A percentile compares a stretch with the other conserved stretches of the same genome.
Conservation (phyloP, 2,329 filamentous ascomycete species). For the Pseudogymnoascus sp. region DNA sequence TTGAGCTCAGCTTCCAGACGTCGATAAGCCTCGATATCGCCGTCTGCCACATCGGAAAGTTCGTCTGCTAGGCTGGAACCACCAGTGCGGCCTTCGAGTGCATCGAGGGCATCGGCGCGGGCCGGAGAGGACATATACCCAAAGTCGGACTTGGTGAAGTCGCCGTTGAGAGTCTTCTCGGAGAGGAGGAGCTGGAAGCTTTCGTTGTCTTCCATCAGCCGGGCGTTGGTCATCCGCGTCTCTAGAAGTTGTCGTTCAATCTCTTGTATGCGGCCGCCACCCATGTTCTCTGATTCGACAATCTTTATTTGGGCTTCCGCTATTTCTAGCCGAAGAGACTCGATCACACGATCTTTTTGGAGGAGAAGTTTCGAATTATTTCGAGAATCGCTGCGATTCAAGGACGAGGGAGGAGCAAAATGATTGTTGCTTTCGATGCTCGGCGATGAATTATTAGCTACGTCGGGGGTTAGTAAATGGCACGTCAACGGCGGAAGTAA, state of each 20-base stretch:
- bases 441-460: conserved; percentile 49
- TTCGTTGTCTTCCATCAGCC: conserved; percentile 97
- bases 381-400: conserved; percentile 80
- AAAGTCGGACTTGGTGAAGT: conserved; percentile 78
- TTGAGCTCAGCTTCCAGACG: conserved; percentile 73
- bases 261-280: conserved; percentile 77
- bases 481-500: background rate
- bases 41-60: conserved; percentile 62
- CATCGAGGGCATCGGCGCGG: conserved; percentile 57
- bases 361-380: conserved; percentile 84
- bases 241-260: conserved; percentile 88
- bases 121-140: conserved; percentile 54
- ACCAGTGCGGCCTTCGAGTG: conserved; percentile 47
- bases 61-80: conserved; percentile 75
- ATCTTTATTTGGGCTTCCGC: conserved; percentile 94
- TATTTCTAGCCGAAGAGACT: conserved; percentile 81
- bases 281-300: conserved; percentile 87
- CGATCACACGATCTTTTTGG: conserved; percentile 95
- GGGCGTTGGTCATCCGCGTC: conserved; percentile 88
- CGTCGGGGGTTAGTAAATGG: conserved; percentile 14
- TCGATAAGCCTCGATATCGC: conserved; percentile 53
- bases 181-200: conserved; percentile 92
- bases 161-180: conserved; percentile 91
- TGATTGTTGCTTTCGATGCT: conserved; percentile 60
- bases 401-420: conserved; percentile 77